phyloP scores from a whole-genome alignment of 2,329 filamentous ascomycete species.

The Fusarium sp. region DNA sequence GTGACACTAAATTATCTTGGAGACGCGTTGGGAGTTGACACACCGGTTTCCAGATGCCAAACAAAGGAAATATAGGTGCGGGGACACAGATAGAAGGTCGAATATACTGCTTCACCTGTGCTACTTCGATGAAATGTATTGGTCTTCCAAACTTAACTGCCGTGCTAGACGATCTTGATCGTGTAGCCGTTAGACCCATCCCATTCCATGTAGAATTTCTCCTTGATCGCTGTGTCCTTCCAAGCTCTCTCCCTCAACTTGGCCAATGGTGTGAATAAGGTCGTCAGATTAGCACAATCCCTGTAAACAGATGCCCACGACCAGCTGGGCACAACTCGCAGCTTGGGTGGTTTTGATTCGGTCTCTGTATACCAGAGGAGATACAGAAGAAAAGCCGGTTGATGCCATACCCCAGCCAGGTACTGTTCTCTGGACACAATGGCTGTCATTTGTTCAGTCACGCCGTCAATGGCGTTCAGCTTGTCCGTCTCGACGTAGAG shows the following conservation, averaged over 20 bases:
- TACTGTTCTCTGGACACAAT: slow-evolving; percentile 1
- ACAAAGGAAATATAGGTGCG: too few relatives aligned
- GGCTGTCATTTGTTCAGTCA: slow-evolving; percentile 1
- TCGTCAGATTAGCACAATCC: not conserved
- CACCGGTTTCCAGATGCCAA: not conserved
- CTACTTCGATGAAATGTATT: too few relatives aligned
- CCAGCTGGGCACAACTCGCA: slow-evolving; percentile 2
- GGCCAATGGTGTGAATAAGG: not conserved
- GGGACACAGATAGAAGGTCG: too few relatives aligned
- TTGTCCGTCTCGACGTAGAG: slow-evolving; percentile 1
- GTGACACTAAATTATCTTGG: not conserved
- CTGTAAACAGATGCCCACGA: slow-evolving; percentile 8
- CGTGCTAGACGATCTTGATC: not conserved
- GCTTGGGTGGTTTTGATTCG: not conserved
- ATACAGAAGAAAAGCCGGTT: not conserved
- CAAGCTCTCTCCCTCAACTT: slow-evolving; percentile 1
- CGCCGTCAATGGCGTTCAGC: slow-evolving; percentile 7
- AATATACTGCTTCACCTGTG: too few relatives aligned
- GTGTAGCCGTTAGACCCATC: not conserved
- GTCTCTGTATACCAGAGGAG: not conserved
- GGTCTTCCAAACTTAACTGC: too few relatives aligned
- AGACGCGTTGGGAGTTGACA: not conserved
- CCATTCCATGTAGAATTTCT: not conserved
- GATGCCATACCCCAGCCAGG: slow-evolving; percentile 3
- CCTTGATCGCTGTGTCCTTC: not conserved